Evolutionary conservation across 345 rosid genomes (phyloP).

Genomic region (Hibiscus mutabilis): DNA sequence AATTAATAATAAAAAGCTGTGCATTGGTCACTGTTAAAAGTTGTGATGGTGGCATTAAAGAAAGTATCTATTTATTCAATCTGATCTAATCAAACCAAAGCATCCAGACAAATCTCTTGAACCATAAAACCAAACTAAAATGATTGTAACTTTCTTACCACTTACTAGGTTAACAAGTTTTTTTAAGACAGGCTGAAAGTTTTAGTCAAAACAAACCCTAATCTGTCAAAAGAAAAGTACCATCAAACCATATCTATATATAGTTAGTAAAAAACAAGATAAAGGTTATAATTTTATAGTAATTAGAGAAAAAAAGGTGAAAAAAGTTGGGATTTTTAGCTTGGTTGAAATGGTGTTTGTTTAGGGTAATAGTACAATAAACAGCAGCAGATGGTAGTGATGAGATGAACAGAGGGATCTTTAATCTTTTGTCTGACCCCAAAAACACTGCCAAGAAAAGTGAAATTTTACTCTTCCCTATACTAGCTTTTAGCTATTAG

Average conservation of each 20-base stretch:
- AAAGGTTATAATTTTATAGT: not conserved
- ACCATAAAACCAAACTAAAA: not conserved
- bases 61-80: constrained; percentile 22
- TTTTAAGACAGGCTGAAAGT: not conserved
- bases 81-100: constrained; percentile 8
- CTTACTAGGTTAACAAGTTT: not conserved
- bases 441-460: constrained; percentile 25
- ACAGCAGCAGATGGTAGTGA: constrained; percentile 26
- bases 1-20: constrained; percentile 16
- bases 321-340: not conserved
- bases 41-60: constrained; percentile 30
- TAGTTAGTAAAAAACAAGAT: not conserved
- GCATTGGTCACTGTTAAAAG: constrained; percentile 39
- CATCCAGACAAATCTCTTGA: constrained; percentile 4
- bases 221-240: not conserved
- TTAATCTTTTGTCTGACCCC: constrained; percentile 40
- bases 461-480: constrained; percentile 22
- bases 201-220: not conserved
- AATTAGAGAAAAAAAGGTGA: not conserved
- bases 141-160: not conserved
- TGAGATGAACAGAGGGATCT: constrained; percentile 36
- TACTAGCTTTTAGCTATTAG: not conserved
- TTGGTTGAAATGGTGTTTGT: not conserved
- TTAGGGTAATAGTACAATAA: constrained; percentile 16
- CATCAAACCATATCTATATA: not conserved